These are phyloP conservation scores for Irpex sp. DNA, from an alignment of 1,284 basidiomycete species.

Conservation along the genomic window DNA sequence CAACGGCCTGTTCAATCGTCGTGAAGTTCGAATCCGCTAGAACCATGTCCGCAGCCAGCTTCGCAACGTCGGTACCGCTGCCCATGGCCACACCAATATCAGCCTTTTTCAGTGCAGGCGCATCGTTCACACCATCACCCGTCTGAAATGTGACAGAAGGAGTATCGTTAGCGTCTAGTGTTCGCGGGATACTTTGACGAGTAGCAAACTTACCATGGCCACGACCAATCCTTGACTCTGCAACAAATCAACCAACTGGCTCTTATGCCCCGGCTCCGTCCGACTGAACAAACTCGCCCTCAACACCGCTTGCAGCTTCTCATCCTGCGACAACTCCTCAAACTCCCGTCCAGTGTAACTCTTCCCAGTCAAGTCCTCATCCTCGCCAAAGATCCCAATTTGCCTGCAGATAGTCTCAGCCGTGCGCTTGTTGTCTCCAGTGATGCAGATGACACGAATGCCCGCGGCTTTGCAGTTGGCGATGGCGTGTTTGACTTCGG, in stretches of 20 bases:
- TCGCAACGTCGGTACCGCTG: slow-evolving; percentile 96
- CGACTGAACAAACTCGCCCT: slow-evolving; percentile 87
- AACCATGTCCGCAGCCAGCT: slow-evolving; percentile 96
- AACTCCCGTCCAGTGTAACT: slow-evolving; percentile 93
- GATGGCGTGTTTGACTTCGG: slow-evolving; percentile 86
- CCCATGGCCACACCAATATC: slow-evolving; percentile 99
- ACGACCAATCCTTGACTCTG: slow-evolving; percentile 91
- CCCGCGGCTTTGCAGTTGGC: slow-evolving; percentile 90
- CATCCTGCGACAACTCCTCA: slow-evolving; percentile 72
- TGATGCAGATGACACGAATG: slow-evolving; percentile 95
- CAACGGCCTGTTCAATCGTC: slow-evolving; percentile 93
- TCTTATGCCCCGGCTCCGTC: slow-evolving; percentile 95
- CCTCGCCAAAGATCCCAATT: slow-evolving; percentile 85
- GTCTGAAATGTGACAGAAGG: slow-evolving; percentile 46
- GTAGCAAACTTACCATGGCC: slow-evolving; percentile 96
- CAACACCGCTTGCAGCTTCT: slow-evolving; percentile 84
- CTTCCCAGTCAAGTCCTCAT: slow-evolving; percentile 85
- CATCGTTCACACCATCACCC: slow-evolving; percentile 95
- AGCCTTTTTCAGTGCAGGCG: slow-evolving; percentile 93
- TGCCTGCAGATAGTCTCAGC: slow-evolving; percentile 96
- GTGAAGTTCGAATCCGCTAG: slow-evolving; percentile 86
- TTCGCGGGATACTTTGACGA: background rate
- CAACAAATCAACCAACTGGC: slow-evolving; percentile 90
- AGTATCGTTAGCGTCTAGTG: slow-evolving; percentile 8
- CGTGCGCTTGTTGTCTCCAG: slow-evolving; percentile 97